Conservation (phyloP, 2,329 filamentous ascomycete genomes). For the Plenodomus biglobosus region DNA sequence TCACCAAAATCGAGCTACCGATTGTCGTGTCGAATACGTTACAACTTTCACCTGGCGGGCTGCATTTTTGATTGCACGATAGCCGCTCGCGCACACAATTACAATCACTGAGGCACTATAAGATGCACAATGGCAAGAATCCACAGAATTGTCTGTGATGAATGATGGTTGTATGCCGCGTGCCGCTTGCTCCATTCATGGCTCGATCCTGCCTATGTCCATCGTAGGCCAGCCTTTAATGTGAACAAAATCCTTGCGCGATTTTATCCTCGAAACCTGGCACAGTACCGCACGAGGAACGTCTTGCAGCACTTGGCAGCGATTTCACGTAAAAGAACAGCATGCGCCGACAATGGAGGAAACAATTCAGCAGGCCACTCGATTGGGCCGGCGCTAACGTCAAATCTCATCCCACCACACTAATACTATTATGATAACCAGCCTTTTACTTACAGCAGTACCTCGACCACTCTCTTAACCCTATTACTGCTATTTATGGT, state of each 20-base stretch:
- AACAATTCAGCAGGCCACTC: too few species aligned
- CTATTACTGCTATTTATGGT: too few species aligned
- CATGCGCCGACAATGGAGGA: neutral
- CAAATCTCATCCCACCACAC: too few species aligned
- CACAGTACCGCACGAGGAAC: neutral
- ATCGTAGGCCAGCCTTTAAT: constrained; percentile 4
- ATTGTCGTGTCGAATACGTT: constrained; percentile 23
- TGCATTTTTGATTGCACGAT: too few species aligned
- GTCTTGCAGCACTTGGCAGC: neutral
- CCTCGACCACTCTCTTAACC: too few species aligned
- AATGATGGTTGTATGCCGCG: neutral
- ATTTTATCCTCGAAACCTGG: neutral
- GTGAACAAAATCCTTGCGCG: neutral
- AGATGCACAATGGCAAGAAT: neutral
- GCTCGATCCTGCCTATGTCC: constrained; percentile 13
- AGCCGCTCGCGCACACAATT: neutral
- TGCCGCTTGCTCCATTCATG: constrained; percentile 7
- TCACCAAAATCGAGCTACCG: constrained; percentile 26
- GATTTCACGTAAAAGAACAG: neutral
- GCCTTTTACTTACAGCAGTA: too few species aligned
- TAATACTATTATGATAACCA: too few species aligned
- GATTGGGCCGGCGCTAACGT: too few species aligned
- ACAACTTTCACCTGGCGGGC: neutral
- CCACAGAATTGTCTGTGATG: neutral
- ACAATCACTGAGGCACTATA: neutral